A percentile compares a stretch with the other conserved stretches of the same genome.
These are phyloP conservation scores for Iodosphaeria phyllophila DNA, from an alignment of 2,329 filamentous ascomycete genomes.

Conservation along the genomic window DNA sequence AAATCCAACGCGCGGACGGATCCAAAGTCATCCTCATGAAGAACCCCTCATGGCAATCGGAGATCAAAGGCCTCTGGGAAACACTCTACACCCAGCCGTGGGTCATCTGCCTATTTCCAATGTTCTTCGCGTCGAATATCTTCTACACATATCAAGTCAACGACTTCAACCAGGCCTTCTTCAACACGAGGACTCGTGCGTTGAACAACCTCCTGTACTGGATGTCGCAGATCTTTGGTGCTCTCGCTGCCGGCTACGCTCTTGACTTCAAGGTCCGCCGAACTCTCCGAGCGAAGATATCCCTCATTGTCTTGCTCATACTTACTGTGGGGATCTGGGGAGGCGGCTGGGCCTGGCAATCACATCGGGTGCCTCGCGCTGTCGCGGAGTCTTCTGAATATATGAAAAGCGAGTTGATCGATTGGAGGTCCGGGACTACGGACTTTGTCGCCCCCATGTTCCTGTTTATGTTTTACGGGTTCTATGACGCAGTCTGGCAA, in stretches of 20 bases:
- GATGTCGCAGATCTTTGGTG: slow-evolving; percentile 53
- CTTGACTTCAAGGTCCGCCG: slow-evolving; percentile 43
- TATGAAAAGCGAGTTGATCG: slow-evolving; percentile 15
- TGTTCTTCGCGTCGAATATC: slow-evolving; percentile 67
- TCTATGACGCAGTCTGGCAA: slow-evolving; percentile 67
- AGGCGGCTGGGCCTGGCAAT: slow-evolving; percentile 55
- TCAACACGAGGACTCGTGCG: slow-evolving; percentile 51
- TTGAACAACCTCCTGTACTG: slow-evolving; percentile 58
- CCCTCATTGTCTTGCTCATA: slow-evolving; percentile 36
- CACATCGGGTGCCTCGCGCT: slow-evolving; percentile 26
- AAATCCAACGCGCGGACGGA: slow-evolving; percentile 50
- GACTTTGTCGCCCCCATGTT: slow-evolving; percentile 52
- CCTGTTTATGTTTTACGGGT: slow-evolving; percentile 35
- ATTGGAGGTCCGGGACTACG: slow-evolving; percentile 35
- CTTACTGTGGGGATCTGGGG: slow-evolving; percentile 56
- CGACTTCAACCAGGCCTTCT: slow-evolving; percentile 47
- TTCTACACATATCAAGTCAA: slow-evolving; percentile 70
- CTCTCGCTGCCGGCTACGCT: slow-evolving; percentile 43
- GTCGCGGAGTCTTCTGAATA: slow-evolving; percentile 4
- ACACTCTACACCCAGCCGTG: slow-evolving; percentile 44
- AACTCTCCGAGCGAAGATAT: slow-evolving; percentile 40
- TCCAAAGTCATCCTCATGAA: slow-evolving; percentile 58
- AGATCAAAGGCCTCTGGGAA: slow-evolving; percentile 47
- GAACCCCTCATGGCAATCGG: slow-evolving; percentile 56
- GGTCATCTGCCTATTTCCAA: slow-evolving; percentile 55